Evolutionary conservation across 257 asterid genomes (phyloP), one percentile per base, ranked within the genome.

Genomic region (Primulina tabacum): DNA sequence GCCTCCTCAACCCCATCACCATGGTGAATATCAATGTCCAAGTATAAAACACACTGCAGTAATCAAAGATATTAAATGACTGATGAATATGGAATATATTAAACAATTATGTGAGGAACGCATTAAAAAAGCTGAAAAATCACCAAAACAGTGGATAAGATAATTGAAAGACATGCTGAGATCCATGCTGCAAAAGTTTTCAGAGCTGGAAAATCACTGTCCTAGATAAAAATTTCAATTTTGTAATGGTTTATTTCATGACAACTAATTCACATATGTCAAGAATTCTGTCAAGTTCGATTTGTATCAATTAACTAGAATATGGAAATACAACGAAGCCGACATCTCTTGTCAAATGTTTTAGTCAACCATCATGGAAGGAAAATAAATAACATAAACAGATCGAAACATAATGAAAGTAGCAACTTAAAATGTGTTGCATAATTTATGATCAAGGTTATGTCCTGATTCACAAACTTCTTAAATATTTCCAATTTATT

Each of bases 1-100:
- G 84, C 87, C 75, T 82, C 84, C 69, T 82, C 84, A 52, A 82
- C 87, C 20, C 87, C 87, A 32, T 83, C 87, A 8, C 87, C 87
- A 33, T 82, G 87, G 68, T 82, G 87, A 72, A 82, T 75, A 76
- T 82, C 87, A 50, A 82, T 82, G 72, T 82, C 84, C 34, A 82
- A 65, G 53, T 82, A 82, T n/a, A 82, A 78, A 47, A 80, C 87
- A 53, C 87, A 83, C 88, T 78, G 85, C 82, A 16, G 21, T 50
- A 16, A 5, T 50, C 0, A 50, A 50, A 50, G 2, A 50, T 17
- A 50, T 5, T 17, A 14, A 50, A 50, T 50, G 21, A 50, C 57
- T 1, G 1, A 16, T 7, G 21, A 50, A 50, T 50, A 4, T 50
- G 21, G 17, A 50, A 47, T 16, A 50, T 50, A 43, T 14, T 43